Conservation (phyloP, 139 green algal species). For the Spirogloea muscicola region DNA sequence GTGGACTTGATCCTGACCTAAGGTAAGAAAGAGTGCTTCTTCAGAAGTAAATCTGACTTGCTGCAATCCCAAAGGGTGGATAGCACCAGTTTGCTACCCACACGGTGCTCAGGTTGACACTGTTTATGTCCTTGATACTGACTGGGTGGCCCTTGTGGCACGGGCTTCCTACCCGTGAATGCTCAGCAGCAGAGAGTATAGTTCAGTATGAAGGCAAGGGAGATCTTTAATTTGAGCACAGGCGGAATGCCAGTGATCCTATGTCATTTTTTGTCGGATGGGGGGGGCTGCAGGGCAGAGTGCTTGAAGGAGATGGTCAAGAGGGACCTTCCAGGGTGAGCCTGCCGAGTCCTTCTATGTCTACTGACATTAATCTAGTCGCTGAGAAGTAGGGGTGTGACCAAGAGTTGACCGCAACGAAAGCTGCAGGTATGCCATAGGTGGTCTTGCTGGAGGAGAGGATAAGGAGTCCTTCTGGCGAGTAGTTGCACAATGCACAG, state of each 20-base stretch:
- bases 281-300: conserved; percentile 2
- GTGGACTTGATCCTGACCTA: conserved; percentile 69
- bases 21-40: conserved; percentile 7
- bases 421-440: conserved; percentile 90
- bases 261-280: neutral
- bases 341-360: too few relatives aligned
- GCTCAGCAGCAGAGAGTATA: too few relatives aligned
- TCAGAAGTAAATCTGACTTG: neutral
- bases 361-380: too few relatives aligned
- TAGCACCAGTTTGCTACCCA: too few relatives aligned
- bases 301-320: conserved; percentile 60
- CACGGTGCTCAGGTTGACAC: too few relatives aligned
- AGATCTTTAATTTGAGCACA: too few relatives aligned
- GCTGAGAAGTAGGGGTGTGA: too few relatives aligned
- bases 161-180: too few relatives aligned
- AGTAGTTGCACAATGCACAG: conserved; percentile 77
- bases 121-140: too few relatives aligned
- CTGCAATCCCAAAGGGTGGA: neutral
- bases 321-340: conserved; percentile 59
- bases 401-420: too few relatives aligned
- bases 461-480: conserved; percentile 88
- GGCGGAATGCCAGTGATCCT: neutral
- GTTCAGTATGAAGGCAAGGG: too few relatives aligned
- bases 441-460: conserved; percentile 89
- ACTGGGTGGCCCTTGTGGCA: too few relatives aligned